Conservation (phyloP, 108 stramenopile genomes). For the Nannochloropsis granulata region DNA sequence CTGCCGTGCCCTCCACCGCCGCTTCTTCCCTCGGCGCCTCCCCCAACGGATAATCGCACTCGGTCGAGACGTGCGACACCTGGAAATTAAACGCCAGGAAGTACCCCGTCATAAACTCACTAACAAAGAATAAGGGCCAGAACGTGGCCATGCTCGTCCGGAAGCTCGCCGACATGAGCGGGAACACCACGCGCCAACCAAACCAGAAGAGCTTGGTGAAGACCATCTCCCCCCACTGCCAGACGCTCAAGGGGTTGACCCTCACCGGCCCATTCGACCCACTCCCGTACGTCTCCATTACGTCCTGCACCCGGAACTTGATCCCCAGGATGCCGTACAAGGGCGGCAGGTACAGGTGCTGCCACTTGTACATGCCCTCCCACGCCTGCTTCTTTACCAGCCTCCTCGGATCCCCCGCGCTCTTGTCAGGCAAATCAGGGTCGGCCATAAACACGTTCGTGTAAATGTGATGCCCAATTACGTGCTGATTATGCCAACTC, state of each 20-base stretch:
- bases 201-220: slow-evolving; percentile 22
- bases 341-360: slow-evolving; percentile 38
- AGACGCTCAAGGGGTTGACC: slow-evolving; percentile 33
- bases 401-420: slow-evolving; percentile 28
- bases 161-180: slow-evolving; percentile 1
- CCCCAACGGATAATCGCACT: slow-evolving; percentile 25
- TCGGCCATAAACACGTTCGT: slow-evolving; percentile 54
- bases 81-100: not conserved
- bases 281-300: slow-evolving; percentile 20
- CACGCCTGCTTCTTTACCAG: slow-evolving; percentile 30
- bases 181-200: slow-evolving; percentile 15
- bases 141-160: not conserved
- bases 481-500: slow-evolving; percentile 45
- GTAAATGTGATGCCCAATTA: slow-evolving; percentile 68
- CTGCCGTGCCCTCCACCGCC: not conserved
- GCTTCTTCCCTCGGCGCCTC: not conserved
- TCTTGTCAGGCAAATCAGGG: slow-evolving; percentile 41
- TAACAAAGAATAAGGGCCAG: slow-evolving; percentile 5
- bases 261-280: slow-evolving; percentile 32
- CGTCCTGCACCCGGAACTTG: slow-evolving; percentile 37
- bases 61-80: slow-evolving; percentile 31
- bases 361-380: slow-evolving; percentile 18
- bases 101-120: slow-evolving; percentile 24
- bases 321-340: slow-evolving; percentile 38
- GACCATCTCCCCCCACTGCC: slow-evolving; percentile 22